Evolutionary conservation across 805 yeast genomes (phyloP), one percentile per base, ranked within the genome.

Genomic region (Myxozyma sirexii): DNA sequence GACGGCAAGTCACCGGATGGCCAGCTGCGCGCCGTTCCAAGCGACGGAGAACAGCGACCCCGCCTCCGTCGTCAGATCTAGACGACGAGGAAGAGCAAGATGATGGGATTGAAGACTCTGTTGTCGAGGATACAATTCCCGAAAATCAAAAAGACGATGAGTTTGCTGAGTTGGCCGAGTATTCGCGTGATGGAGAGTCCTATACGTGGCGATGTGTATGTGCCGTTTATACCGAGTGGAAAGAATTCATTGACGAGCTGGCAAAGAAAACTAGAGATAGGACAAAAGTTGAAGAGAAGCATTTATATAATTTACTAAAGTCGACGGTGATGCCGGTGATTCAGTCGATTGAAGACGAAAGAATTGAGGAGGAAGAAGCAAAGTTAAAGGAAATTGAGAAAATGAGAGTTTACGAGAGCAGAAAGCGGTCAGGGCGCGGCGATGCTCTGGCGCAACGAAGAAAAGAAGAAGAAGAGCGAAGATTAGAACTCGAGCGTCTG

Each of bases 381-480:
- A 66, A 75, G 21, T 68, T 68, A 38, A 56, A 63, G 41, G 68
- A 63, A 26, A 65, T 74, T 17, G 63, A 57, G 15, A 68, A 66
- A 55, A 64, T 65, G 12, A 50, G 69, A 5, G 26, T 69, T 12
- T 67, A 66, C 39, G 74, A 74, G 31, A 71, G 69, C 46, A 63
- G 75, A 3, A 73, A 72, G 60, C 67, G 72, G 29, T 70, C 74
- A 1, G 67, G 73, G 19, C 70, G 76, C 19, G 60, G 72, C 23
- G 75, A 72, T 45, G 68, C 65, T 45, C 59, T 66, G 51, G 62
- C 63, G 46, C 55, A 52, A 12, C 60, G 59, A 5, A 59, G 61
- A 46, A 63, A 64, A 51, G 64, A 59, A 24, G 70, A 66, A 31
- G 70, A 69, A 44, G 70, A 66, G 33, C 57, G 62, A 38, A 55